A percentile compares a stretch with the other conserved stretches of the same genome.
phyloP scores from a whole-genome alignment of 2,329 filamentous ascomycete species.

The Alternaria alternata region DNA sequence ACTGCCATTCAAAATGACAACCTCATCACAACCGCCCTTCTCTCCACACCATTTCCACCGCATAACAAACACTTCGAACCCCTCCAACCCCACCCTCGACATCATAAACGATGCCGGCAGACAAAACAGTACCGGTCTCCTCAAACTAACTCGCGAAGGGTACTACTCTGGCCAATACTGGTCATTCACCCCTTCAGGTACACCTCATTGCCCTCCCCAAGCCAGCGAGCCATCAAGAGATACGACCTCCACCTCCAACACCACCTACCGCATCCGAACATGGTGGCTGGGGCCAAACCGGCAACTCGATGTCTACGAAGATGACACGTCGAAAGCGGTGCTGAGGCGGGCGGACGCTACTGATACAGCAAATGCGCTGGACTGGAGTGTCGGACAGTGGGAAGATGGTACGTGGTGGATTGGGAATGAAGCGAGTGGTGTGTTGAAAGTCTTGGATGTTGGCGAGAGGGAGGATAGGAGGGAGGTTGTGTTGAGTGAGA shows the following conservation, averaged over 20 bases:
- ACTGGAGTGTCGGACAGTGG: slow-evolving; percentile 31
- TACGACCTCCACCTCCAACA: slow-evolving; percentile 20
- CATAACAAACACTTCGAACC: not conserved
- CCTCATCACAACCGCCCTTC: not conserved
- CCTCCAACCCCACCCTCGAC: not conserved
- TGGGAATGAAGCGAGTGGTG: slow-evolving; percentile 26
- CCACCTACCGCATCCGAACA: slow-evolving; percentile 26
- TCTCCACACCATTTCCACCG: not conserved
- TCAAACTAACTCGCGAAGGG: slow-evolving; percentile 20
- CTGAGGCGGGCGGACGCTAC: slow-evolving; percentile 15
- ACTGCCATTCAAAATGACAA: not conserved
- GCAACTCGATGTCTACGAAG: slow-evolving; percentile 24
- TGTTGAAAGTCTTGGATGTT: slow-evolving; percentile 27
- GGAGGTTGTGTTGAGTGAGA: slow-evolving; percentile 22
- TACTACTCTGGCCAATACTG: slow-evolving; percentile 36
- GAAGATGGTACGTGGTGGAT: slow-evolving; percentile 34
- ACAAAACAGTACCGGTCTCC: not conserved
- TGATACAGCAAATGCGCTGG: slow-evolving; percentile 12
- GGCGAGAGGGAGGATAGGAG: slow-evolving; percentile 25
- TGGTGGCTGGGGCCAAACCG: slow-evolving; percentile 31
- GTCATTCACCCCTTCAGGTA: slow-evolving; percentile 24
- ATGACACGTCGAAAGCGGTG: slow-evolving; percentile 24
- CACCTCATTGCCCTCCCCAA: not conserved
- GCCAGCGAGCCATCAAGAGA: not conserved
- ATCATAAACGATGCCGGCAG: not conserved